phyloP scores from a whole-genome alignment of 202 grass and related monocot species.

The Zoysia matrella region DNA sequence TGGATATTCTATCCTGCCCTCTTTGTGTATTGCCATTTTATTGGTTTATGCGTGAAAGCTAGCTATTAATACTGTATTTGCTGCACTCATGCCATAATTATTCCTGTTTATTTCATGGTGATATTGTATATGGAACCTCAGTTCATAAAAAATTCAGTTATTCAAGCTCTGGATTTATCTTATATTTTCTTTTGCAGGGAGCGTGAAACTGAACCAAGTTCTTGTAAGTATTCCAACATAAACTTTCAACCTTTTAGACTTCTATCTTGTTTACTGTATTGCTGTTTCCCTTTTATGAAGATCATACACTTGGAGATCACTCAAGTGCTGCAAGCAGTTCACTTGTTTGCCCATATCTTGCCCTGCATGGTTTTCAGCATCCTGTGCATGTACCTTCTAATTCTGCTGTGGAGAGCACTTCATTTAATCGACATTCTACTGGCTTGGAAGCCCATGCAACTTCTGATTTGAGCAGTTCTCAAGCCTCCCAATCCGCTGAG shows the following conservation, averaged over 20 bases:
- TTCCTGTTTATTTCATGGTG: constrained; percentile 32
- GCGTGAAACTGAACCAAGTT: constrained; percentile 56
- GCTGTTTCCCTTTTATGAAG: constrained; percentile 48
- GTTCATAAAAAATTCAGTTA: constrained; percentile 21
- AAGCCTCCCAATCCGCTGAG: constrained; percentile 59
- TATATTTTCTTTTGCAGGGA: constrained; percentile 57
- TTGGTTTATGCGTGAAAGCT: constrained; percentile 6
- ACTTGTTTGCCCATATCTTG: constrained; percentile 70
- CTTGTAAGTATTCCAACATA: constrained; percentile 61
- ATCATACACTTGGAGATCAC: constrained; percentile 66
- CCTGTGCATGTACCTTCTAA: constrained; percentile 59
- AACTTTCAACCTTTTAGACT: constrained; percentile 13
- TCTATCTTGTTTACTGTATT: constrained; percentile 39
- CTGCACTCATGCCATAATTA: constrained; percentile 7
- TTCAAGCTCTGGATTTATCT: constrained; percentile 37
- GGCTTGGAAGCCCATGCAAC: constrained; percentile 55
- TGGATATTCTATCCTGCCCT: background rate
- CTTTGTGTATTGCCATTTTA: constrained; percentile 3
- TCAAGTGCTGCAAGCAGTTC: constrained; percentile 68
- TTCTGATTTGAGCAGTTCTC: constrained; percentile 55
- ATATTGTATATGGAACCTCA: constrained; percentile 2
- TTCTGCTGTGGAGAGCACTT: constrained; percentile 57
- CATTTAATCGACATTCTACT: constrained; percentile 67
- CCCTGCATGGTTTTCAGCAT: constrained; percentile 65
- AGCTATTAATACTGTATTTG: constrained; percentile 7